Evolutionary conservation across 495 filamentous ascomycete genomes (phyloP), one percentile per base, ranked within the genome.

Genomic region (Saxispiralis lemnorum): DNA sequence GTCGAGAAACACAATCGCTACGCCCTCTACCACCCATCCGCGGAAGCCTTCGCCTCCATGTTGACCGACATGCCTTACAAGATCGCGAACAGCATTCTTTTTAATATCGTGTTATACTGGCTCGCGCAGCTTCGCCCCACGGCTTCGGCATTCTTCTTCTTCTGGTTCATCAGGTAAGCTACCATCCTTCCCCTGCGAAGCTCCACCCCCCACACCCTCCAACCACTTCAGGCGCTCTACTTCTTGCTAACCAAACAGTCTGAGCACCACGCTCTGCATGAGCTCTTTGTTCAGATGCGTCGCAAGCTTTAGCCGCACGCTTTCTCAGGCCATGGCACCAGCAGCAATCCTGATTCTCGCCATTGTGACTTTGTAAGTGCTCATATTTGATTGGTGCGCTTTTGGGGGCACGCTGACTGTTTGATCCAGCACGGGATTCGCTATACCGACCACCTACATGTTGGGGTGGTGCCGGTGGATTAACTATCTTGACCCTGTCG

Each of bases 1-100:
- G 84, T 95, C 43, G 86, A 94, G 55, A 95, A 95, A 55, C 87
- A 95, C 53, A 63, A 66, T 41, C 76, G 78, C 47, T 95, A 93
- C 56, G 87, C 87, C n/a, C 66, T 94, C 16, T 93, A 94, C 52
- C 87, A 93, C 56, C 82, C 86, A 0, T 83, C 81, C 3, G 78
- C 85, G 12, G 87, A 94, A 64, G 83, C 85, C 1, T 68, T 92
- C 39, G 73, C 85, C 2, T 84, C 78, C 11, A 84, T 87, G 72
- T 62, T 93, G 16, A 76, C 72, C 45, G 87, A 93, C 52, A 52
- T 93, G 51, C 87, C 87, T 0, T 65, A 68, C 38, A 77, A 76
- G 47, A 47, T 72, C 3, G 11, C 66, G 16, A 68, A 70, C 13
- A 64, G 69, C 0, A 59, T 73, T 24, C 57, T 63, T 13, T 53